phyloP scores from a whole-genome alignment of 306 rosid genomes.

The Canavalia gladiata region DNA sequence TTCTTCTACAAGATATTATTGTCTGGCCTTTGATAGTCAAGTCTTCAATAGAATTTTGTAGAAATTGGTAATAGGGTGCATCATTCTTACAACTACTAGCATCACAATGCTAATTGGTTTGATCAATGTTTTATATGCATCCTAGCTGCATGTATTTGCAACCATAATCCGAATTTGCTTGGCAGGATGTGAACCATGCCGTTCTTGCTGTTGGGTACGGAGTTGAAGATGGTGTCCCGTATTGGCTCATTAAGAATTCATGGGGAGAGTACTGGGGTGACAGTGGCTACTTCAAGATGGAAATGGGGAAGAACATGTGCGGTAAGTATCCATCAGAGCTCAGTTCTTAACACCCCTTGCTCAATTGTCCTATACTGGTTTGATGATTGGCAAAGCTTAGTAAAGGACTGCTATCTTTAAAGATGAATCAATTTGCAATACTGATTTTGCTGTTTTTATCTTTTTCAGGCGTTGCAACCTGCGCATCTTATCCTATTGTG shows the following conservation, averaged over 20 bases:
- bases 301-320: slow-evolving; percentile 84
- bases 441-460: neutral
- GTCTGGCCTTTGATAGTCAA: neutral
- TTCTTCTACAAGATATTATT: neutral
- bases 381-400: neutral
- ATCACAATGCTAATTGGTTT: neutral
- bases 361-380: neutral
- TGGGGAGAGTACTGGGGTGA: slow-evolving; percentile 86
- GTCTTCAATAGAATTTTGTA: neutral
- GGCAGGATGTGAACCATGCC: slow-evolving; percentile 92
- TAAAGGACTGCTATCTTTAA: neutral
- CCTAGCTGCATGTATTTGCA: slow-evolving; percentile 13
- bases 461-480: slow-evolving; percentile 76
- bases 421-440: neutral
- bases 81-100: neutral
- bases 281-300: slow-evolving; percentile 88
- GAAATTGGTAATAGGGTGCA: too few relatives aligned
- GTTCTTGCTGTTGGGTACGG: slow-evolving; percentile 92
- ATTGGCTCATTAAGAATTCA: slow-evolving; percentile 84
- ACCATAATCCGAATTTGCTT: slow-evolving; percentile 24
- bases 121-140: neutral
- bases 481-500: slow-evolving; percentile 84
- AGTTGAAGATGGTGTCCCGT: slow-evolving; percentile 67
- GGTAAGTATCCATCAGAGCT: slow-evolving; percentile 59
- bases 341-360: neutral